Evolutionary conservation across 1,139 yeast genomes (phyloP).

Genomic region (Martiniozyma asiatica): DNA sequence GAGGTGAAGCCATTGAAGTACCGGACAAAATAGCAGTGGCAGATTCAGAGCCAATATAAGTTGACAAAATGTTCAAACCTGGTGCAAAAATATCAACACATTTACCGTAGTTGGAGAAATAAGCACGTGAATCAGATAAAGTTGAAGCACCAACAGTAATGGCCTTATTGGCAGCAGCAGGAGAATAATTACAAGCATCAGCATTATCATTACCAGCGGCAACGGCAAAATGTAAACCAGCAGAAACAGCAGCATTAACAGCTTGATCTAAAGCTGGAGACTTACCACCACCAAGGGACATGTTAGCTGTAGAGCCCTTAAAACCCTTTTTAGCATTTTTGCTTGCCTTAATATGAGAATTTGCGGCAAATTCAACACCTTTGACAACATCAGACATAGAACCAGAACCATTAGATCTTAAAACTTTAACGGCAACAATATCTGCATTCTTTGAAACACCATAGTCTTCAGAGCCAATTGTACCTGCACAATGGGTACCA

Average conservation of each 20-base stretch:
- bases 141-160: constrained; percentile 80
- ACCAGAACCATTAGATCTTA: constrained; percentile 69
- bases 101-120: constrained; percentile 71
- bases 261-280: constrained; percentile 75
- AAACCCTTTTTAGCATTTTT: constrained; percentile 49
- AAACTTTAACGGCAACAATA: constrained; percentile 66
- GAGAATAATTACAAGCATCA: constrained; percentile 77
- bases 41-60: constrained; percentile 74
- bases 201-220: constrained; percentile 85
- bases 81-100: constrained; percentile 85
- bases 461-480: constrained; percentile 59
- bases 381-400: constrained; percentile 71
- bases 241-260: constrained; percentile 70
- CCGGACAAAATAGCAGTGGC: constrained; percentile 91
- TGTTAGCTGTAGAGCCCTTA: constrained; percentile 80
- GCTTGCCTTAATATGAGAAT: constrained; percentile 47
- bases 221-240: constrained; percentile 75
- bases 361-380: constrained; percentile 71
- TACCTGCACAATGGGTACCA: constrained; percentile 86
- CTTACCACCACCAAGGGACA: constrained; percentile 85
- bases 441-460: constrained; percentile 74
- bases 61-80: constrained; percentile 68
- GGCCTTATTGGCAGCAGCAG: constrained; percentile 67
- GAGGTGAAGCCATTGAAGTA: constrained; percentile 99
- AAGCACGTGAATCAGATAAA: constrained; percentile 61